Evolutionary conservation across 2,329 filamentous ascomycete genomes (phyloP).

Genomic region (Cladosporium colombiae): DNA sequence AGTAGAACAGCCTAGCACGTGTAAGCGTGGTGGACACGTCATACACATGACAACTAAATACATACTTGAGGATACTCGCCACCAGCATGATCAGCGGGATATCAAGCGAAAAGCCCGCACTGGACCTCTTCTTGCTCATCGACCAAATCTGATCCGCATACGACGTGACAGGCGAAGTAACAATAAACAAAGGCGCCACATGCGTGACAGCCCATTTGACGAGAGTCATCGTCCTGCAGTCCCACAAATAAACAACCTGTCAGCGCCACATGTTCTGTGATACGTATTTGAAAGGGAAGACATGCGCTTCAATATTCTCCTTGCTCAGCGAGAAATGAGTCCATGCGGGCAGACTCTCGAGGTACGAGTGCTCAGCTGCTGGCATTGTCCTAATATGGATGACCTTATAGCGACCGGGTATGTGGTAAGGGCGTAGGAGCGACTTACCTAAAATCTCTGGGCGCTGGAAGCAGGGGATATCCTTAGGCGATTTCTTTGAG

Average conservation of each 20-base stretch:
- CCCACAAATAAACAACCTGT: neutral
- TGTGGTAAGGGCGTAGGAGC: slow-evolving; percentile 5
- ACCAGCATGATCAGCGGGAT: slow-evolving; percentile 68
- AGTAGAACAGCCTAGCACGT: slow-evolving; percentile 60
- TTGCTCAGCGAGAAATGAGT: neutral
- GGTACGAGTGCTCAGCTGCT: slow-evolving; percentile 2
- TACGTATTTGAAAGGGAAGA: neutral
- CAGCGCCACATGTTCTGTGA: neutral
- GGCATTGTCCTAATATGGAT: neutral
- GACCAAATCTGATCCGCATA: slow-evolving; percentile 68
- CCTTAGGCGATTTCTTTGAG: neutral
- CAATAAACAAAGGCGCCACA: slow-evolving; percentile 48
- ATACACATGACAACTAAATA: neutral
- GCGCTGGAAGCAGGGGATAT: slow-evolving; percentile 14
- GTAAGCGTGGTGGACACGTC: neutral
- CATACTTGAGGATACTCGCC: slow-evolving; percentile 63
- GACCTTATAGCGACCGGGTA: neutral
- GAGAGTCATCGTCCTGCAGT: slow-evolving; percentile 34
- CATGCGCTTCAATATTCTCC: slow-evolving; percentile 15
- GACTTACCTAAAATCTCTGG: slow-evolving; percentile 19
- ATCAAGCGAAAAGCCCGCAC: slow-evolving; percentile 65
- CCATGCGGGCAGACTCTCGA: slow-evolving; percentile 1
- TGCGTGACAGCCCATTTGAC: slow-evolving; percentile 38
- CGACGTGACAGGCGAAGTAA: slow-evolving; percentile 64
- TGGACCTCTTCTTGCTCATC: slow-evolving; percentile 61